A percentile compares a stretch with the other conserved stretches of the same genome.
These are phyloP conservation scores for Yamadazyma takamatsuzukensis DNA, from an alignment of 805 yeast species.

Conservation along the genomic window DNA sequence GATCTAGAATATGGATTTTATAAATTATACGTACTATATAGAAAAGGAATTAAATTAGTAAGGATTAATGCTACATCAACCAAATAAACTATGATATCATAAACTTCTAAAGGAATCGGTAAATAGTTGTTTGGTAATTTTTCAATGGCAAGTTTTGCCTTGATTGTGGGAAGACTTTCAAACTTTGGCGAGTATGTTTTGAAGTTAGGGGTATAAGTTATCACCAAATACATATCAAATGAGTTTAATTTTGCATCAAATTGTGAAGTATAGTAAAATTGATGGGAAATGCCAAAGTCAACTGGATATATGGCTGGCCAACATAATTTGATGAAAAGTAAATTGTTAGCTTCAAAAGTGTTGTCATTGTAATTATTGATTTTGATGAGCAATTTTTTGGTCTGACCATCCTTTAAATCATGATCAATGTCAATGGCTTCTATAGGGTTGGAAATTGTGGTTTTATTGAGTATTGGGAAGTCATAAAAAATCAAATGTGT, in stretches of 20 bases:
- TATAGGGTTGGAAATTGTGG: background rate
- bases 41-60: slow-evolving; percentile 2
- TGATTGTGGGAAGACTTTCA: slow-evolving; percentile 10
- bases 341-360: slow-evolving; percentile 22
- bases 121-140: slow-evolving; percentile 22
- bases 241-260: slow-evolving; percentile 4
- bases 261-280: slow-evolving; percentile 16
- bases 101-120: slow-evolving; percentile 33
- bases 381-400: slow-evolving; percentile 20
- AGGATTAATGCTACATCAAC: slow-evolving; percentile 21
- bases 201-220: slow-evolving; percentile 20
- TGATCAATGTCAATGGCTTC: background rate
- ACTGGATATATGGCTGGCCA: slow-evolving; percentile 36
- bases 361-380: slow-evolving; percentile 31
- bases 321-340: slow-evolving; percentile 27
- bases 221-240: slow-evolving; percentile 22
- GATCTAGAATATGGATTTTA: too few species aligned
- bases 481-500: slow-evolving; percentile 20
- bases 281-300: slow-evolving; percentile 20
- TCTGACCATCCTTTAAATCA: slow-evolving; percentile 5
- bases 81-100: slow-evolving; percentile 22
- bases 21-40: too few species aligned
- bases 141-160: slow-evolving; percentile 23
- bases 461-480: slow-evolving; percentile 20
- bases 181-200: slow-evolving; percentile 14